Evolutionary conservation across 2,329 filamentous ascomycete genomes (phyloP), one percentile per base, ranked within the genome.

Genomic region (Blumeria graminis): DNA sequence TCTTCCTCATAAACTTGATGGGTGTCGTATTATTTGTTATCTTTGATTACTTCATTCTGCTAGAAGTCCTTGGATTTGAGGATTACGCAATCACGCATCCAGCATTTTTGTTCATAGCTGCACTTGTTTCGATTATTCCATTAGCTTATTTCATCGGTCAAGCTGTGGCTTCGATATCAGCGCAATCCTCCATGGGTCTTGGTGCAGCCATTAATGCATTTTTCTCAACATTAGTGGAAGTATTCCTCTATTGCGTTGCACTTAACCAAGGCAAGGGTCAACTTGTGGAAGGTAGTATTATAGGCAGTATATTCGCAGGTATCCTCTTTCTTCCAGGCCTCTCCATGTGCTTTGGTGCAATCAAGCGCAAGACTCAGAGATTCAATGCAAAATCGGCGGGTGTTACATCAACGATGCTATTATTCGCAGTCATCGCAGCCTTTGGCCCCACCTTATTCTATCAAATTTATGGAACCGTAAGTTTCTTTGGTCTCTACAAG

Each of bases 121-220:
- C 84, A 3, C 70, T 98, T 13, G 73, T 94, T 58, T 96, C 92
- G 48, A 93, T 98, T 67, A 95, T 98, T 53, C 92, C 92, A 3
- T 71, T 98, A 56, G 92, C 92, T 13, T 98, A 98, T 70, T 98
- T 98, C 68, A 98, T 98, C 62, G 92, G 92, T 1, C 92, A 98
- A 70, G 92, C 92, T 39, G 92, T 98, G 50, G 92, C 92, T 1
- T 98, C 92, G 55, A 98, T 98, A 63, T 98, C 92, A 9, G 92
- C 92, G 1, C 92, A 98, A 68, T 96, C 90, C 1, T 95, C 90
- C 5, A 98, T 98, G 92, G 92, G 92, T 32, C 75, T 98, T 8
- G 92, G 92, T 66, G 92, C 92, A 33, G 93, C 90, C 35, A 86
- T 96, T 72, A 98, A 98, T 64, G 92, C 92, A 51, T 94, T 98